These are phyloP conservation scores for Pyrus bretschneideri DNA, from an alignment of 306 rosid species.

Conservation along the genomic window DNA sequence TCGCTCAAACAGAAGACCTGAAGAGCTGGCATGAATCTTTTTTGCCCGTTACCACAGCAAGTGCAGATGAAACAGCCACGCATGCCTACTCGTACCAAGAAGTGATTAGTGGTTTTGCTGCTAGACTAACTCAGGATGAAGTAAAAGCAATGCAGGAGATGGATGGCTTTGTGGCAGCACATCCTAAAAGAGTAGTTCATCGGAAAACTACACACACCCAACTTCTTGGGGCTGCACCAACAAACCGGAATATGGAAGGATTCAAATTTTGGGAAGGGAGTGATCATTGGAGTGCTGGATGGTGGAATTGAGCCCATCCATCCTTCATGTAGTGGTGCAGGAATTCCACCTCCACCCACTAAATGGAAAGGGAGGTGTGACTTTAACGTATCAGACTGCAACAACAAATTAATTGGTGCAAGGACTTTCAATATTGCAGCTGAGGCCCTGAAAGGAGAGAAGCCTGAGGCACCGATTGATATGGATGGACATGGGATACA, in stretches of 20 bases:
- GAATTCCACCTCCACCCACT: slow-evolving; percentile 65
- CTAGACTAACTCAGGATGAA: slow-evolving; percentile 52
- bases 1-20: slow-evolving; percentile 31
- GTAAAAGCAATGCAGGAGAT: slow-evolving; percentile 34
- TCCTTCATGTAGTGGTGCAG: slow-evolving; percentile 59
- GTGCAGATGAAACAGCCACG: slow-evolving; percentile 26
- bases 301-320: slow-evolving; percentile 53
- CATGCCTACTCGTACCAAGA: slow-evolving; percentile 43
- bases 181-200: slow-evolving; percentile 31
- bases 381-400: slow-evolving; percentile 43
- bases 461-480: slow-evolving; percentile 48
- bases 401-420: slow-evolving; percentile 76
- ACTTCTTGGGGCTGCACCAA: slow-evolving; percentile 47
- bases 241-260: slow-evolving; percentile 52
- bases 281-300: slow-evolving; percentile 67
- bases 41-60: slow-evolving; percentile 38
- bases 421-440: slow-evolving; percentile 47
- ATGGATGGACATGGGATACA: slow-evolving; percentile 65
- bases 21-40: slow-evolving; percentile 59
- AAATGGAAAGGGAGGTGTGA: slow-evolving; percentile 81
- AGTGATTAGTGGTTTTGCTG: slow-evolving; percentile 68
- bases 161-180: slow-evolving; percentile 53
- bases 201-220: slow-evolving; percentile 61
- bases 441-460: slow-evolving; percentile 14
- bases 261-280: slow-evolving; percentile 68